Evolutionary conservation across 768 basidiomycete species (phyloP), one percentile per base, ranked within the genome.

Genomic region (Thelephora aurantiotincta): DNA sequence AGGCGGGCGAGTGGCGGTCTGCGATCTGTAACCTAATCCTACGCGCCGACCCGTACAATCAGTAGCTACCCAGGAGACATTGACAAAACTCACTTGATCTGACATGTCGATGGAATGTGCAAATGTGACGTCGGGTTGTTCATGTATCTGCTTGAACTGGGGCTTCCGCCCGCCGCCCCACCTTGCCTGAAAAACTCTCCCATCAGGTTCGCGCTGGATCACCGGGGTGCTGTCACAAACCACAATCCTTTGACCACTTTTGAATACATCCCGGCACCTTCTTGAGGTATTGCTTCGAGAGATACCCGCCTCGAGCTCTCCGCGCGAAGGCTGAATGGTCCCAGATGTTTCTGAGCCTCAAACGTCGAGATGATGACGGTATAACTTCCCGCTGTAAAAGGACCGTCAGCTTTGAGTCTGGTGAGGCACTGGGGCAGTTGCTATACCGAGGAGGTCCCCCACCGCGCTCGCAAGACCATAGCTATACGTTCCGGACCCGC

Each of bases 221-320:
- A 22, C 43, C 30, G 7, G 46, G 33, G 33, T 2, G 11, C 54
- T 6, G 6, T 1, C 14, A 60, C 75, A 45, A 51, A 87, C 93
- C 93, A 98, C 35, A 69, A 64, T 3, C 88, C 90, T n/a, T 66
- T 72, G 2, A 82, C 54, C 0, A 69, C 58, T 54, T 85, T 82
- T 18, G 63, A 65, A 58, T 82, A 94, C 90, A 96, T 88, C 0
- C 92, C 93, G 0, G 91, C 88, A 0, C 90, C 92, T 65, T 98
- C 94, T 49, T 81, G 76, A 0, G 81, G 77, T 19, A 96, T 82
- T 0, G 75, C 54, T 44, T 65, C 66, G 19, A 96, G 51, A 14
- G 80, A 75, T 45, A 92, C 71, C 1, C 74, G 70, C 49, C 61
- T 58, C 1, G 78, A 73, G 48, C 82, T 75, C 44, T 84, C 76